phyloP scores from a whole-genome alignment of 1,139 yeast species.

The Pichia sp. region DNA sequence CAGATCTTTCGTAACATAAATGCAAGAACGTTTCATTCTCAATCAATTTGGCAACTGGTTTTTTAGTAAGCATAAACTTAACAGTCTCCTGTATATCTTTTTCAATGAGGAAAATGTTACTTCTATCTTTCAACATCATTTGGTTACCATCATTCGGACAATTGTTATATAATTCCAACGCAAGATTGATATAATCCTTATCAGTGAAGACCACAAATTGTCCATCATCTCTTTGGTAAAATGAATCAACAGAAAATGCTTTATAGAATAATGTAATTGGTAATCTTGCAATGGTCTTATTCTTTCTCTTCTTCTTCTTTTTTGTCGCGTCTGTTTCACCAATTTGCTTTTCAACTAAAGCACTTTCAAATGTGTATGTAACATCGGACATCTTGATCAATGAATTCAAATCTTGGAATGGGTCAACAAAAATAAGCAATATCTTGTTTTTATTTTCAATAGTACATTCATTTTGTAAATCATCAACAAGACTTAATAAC shows the following conservation, averaged over 20 bases:
- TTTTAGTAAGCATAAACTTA: constrained; percentile 50
- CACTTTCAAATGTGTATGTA: constrained; percentile 47
- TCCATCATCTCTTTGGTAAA: constrained; percentile 45
- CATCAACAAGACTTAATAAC: constrained; percentile 31
- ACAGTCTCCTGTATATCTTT: constrained; percentile 46
- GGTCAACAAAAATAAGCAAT: constrained; percentile 47
- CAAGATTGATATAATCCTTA: constrained; percentile 45
- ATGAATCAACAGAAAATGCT: constrained; percentile 52
- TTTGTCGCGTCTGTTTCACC: constrained; percentile 29
- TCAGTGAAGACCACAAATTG: constrained; percentile 48
- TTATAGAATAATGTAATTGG: constrained; percentile 45
- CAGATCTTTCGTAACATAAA: constrained; percentile 79
- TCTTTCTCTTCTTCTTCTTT: constrained; percentile 25
- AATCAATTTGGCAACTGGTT: constrained; percentile 36
- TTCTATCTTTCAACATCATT: constrained; percentile 25
- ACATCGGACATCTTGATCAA: constrained; percentile 47
- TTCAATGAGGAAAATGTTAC: constrained; percentile 43
- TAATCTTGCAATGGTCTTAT: constrained; percentile 10
- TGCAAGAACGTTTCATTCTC: constrained; percentile 79
- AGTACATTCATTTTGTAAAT: constrained; percentile 36
- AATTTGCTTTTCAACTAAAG: constrained; percentile 29
- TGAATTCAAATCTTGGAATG: constrained; percentile 44
- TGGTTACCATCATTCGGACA: constrained; percentile 25
- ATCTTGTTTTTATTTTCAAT: constrained; percentile 42
- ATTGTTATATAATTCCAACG: constrained; percentile 62